These are phyloP conservation scores for Linaria vulgaris DNA, from an alignment of 257 asterid genomes.

Conservation along the genomic window DNA sequence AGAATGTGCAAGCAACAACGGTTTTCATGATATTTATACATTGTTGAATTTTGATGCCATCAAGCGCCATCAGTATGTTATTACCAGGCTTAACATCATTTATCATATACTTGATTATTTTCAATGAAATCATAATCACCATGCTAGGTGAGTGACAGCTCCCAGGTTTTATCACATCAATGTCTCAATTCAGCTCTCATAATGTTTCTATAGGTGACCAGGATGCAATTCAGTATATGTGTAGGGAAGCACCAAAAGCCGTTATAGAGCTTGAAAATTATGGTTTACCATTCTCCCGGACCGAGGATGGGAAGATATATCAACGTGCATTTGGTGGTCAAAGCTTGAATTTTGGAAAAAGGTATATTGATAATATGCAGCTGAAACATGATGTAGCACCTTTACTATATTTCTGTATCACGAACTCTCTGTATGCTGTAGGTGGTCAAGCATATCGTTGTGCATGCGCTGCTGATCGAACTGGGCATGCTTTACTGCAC, in stretches of 20 bases:
- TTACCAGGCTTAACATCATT: neutral
- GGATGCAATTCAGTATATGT: conserved; percentile 85
- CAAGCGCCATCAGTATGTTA: conserved; percentile 2
- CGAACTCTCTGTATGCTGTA: conserved; percentile 26
- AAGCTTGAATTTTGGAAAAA: conserved; percentile 89
- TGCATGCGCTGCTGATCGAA: conserved; percentile 99
- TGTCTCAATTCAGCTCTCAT: conserved; percentile 20
- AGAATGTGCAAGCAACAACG: neutral
- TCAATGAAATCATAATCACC: neutral
- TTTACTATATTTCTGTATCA: neutral
- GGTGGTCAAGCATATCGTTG: conserved; percentile 99
- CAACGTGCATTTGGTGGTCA: conserved; percentile 99
- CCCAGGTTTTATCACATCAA: neutral
- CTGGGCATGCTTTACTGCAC: conserved; percentile 97
- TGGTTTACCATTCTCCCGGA: conserved; percentile 93
- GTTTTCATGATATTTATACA: conserved; percentile 1
- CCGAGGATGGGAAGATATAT: conserved; percentile 97
- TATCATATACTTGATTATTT: neutral
- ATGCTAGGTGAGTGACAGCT: conserved; percentile 14
- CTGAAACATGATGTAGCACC: neutral
- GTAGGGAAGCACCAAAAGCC: conserved; percentile 86
- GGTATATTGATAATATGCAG: conserved; percentile 41
- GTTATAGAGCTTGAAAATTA: conserved; percentile 82
- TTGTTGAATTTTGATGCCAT: conserved; percentile 10
- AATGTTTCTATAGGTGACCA: conserved; percentile 57